Percentiles rank a stretch among this genome's conserved stretches.
Conservation (phyloP, 2,329 filamentous ascomycete species). For the Trichoderma harzianum region DNA sequence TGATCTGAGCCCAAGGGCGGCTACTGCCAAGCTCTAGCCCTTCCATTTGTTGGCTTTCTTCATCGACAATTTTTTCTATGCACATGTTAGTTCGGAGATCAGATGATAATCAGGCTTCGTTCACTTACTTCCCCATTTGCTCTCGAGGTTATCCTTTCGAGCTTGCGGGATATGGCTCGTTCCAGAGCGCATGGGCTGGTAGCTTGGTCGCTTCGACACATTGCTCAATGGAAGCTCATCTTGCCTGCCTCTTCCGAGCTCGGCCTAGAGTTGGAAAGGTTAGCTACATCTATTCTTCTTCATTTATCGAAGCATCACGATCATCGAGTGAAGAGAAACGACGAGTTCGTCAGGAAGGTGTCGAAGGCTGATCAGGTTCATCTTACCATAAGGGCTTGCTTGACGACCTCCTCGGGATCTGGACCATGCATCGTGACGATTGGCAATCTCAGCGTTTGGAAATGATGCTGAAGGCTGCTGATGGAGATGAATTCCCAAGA, state of each 20-base stretch:
- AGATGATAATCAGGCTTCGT: too few species aligned
- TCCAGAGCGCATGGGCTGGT: slow-evolving; percentile 16
- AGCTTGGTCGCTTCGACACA: slow-evolving; percentile 21
- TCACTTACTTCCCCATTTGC: slow-evolving; percentile 24
- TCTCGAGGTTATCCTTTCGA: slow-evolving; percentile 18
- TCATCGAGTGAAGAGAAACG: not conserved
- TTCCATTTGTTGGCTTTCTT: slow-evolving; percentile 25
- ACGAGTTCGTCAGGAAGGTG: not conserved
- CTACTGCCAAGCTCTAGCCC: slow-evolving; percentile 23
- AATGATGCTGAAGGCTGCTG: not conserved
- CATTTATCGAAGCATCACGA: not conserved
- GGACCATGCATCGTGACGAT: not conserved
- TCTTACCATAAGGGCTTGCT: not conserved
- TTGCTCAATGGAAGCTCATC: slow-evolving; percentile 25
- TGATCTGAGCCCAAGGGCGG: slow-evolving; percentile 24
- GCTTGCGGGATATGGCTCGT: slow-evolving; percentile 18
- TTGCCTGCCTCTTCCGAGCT: slow-evolving; percentile 24
- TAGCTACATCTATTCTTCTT: not conserved
- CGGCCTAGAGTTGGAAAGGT: slow-evolving; percentile 20
- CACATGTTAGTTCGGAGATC: not conserved
- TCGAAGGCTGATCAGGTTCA: not conserved
- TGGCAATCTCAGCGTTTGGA: not conserved
- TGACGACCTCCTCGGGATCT: not conserved
- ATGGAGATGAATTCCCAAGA: not conserved
- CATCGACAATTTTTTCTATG: slow-evolving; percentile 23